phyloP scores from a whole-genome alignment of 2,329 filamentous ascomycete genomes.

The Alternaria gaisen region DNA sequence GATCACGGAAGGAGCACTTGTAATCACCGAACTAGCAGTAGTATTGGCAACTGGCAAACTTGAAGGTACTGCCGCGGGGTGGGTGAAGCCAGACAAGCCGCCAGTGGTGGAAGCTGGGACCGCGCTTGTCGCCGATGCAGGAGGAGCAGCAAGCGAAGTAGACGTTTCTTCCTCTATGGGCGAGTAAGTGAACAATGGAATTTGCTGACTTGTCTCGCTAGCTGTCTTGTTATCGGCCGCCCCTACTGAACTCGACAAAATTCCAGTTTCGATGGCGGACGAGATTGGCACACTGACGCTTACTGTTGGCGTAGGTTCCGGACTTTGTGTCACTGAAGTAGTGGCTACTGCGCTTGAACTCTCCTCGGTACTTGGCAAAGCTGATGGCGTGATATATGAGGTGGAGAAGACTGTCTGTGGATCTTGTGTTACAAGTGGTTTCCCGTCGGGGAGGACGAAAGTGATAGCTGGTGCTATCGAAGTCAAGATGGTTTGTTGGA shows the following conservation, averaged over 20 bases:
- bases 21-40: constrained; percentile 1
- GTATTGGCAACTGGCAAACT: constrained; percentile 6
- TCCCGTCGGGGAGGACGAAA: constrained; percentile 42
- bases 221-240: constrained; percentile 24
- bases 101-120: constrained; percentile 22
- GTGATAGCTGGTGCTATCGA: constrained; percentile 41
- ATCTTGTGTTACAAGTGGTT: constrained; percentile 43
- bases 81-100: constrained; percentile 32
- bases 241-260: constrained; percentile 22
- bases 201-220: constrained; percentile 23
- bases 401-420: constrained; percentile 43
- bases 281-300: constrained; percentile 12
- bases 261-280: constrained; percentile 9
- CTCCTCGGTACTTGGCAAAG: constrained; percentile 21
- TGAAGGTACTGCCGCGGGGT: constrained; percentile 20
- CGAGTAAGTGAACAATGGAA: constrained; percentile 38
- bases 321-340: constrained; percentile 12
- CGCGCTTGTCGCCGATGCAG: constrained; percentile 16
- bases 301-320: constrained; percentile 12
- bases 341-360: constrained; percentile 22
- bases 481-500: constrained; percentile 41
- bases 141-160: constrained; percentile 14
- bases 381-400: constrained; percentile 39
- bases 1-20: constrained; percentile 9
- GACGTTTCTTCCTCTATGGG: constrained; percentile 28